These are phyloP conservation scores for Giardia duodenalis DNA, from an alignment of 208 protist species.

Conservation along the genomic window DNA sequence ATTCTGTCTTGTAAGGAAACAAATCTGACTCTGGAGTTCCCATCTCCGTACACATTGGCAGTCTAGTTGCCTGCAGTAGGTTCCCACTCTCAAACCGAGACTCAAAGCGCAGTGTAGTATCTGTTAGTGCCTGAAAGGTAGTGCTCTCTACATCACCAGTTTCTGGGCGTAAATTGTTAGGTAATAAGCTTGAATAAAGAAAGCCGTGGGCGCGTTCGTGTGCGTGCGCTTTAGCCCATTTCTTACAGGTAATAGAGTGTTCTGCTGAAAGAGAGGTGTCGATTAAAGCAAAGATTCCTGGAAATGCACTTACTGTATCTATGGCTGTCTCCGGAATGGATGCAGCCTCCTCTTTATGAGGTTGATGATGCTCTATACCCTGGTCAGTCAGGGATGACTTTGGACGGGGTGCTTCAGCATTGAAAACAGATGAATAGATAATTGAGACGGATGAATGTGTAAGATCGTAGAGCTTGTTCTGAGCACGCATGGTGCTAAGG, in stretches of 20 bases:
- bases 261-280: not conserved
- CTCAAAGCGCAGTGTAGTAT: not conserved
- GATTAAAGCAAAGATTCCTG: no score
- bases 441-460: not conserved
- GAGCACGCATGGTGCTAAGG: not conserved
- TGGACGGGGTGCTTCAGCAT: no score
- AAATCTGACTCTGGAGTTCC: not conserved
- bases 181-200: not conserved
- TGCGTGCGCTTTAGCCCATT: not conserved
- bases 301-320: no score
- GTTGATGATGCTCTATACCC: no score
- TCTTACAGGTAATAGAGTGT: not conserved
- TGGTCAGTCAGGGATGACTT: no score
- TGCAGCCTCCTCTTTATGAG: no score
- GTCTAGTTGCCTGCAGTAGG: not conserved
- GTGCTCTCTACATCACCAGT: not conserved
- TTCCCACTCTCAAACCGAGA: not conserved
- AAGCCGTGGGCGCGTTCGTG: not conserved
- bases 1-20: not conserved
- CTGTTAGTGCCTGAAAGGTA: not conserved
- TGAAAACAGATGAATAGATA: no score
- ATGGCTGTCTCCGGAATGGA: no score
- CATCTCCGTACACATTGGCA: not conserved
- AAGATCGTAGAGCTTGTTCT: not conserved
- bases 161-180: not conserved